Conservation (phyloP, 108 stramenopile genomes). For the Skeletonema marinoi region DNA sequence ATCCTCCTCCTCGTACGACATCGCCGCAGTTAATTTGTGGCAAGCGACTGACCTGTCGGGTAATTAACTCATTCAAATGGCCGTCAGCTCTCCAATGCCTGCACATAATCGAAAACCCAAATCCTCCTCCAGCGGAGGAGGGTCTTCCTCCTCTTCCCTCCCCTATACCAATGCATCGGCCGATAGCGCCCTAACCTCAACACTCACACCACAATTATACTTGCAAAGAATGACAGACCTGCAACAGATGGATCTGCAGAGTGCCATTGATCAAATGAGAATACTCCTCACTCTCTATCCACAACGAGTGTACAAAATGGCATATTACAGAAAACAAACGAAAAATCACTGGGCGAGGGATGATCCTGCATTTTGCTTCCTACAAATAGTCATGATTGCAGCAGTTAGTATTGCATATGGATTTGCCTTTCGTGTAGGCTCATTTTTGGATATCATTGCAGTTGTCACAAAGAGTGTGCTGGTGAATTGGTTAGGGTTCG, state of each 20-base stretch:
- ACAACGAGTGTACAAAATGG: conserved; percentile 87
- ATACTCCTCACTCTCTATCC: conserved; percentile 69
- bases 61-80: not conserved
- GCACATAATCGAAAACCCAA: conserved; percentile 33
- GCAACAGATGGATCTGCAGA: conserved; percentile 87
- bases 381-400: conserved; percentile 82
- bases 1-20: not conserved
- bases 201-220: conserved; percentile 60
- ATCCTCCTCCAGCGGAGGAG: conserved; percentile 18
- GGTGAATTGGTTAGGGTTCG: conserved; percentile 62
- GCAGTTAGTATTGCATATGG: conserved; percentile 80
- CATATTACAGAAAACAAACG: conserved; percentile 90
- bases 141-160: conserved; percentile 27
- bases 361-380: conserved; percentile 96
- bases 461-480: conserved; percentile 45
- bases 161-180: not conserved
- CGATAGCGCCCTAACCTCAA: conserved; percentile 5
- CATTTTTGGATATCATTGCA: conserved; percentile 57
- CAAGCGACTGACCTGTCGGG: not conserved
- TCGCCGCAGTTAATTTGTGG: conserved; percentile 1
- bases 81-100: conserved; percentile 35
- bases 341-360: conserved; percentile 99
- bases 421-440: conserved; percentile 74
- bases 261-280: conserved; percentile 90
- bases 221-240: conserved; percentile 67